Evolutionary conservation across 139 green algal species (phyloP).

Genomic region (Astrephomene gubernaculifera): DNA sequence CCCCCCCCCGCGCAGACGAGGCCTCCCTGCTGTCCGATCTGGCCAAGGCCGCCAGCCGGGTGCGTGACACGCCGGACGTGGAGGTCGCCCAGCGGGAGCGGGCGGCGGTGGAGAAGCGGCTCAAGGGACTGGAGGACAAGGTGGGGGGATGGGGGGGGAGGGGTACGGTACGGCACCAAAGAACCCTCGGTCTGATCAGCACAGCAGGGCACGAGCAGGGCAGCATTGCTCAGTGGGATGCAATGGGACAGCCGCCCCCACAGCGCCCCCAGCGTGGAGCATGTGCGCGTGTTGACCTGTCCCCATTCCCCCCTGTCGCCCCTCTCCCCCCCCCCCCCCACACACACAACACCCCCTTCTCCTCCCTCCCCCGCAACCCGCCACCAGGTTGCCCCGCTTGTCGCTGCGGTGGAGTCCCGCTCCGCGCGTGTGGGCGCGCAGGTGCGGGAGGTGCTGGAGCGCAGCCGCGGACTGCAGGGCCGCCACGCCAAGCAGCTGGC

Average conservation of each 20-base stretch:
- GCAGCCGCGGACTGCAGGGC: constrained; percentile 16
- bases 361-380: not conserved
- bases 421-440: constrained; percentile 28
- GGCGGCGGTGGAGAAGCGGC: constrained; percentile 21
- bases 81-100: constrained; percentile 30
- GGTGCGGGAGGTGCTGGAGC: constrained; percentile 49
- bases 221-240: too few relatives aligned
- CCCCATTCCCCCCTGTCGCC: not conserved
- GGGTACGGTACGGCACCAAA: too few relatives aligned
- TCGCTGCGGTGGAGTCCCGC: constrained; percentile 36
- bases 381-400: constrained; percentile 41
- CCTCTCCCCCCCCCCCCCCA: not conserved
- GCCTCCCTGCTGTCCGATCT: not conserved
- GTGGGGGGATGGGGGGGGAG: not conserved
- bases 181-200: too few relatives aligned
- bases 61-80: constrained; percentile 15
- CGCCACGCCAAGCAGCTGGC: constrained; percentile 39
- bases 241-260: too few relatives aligned
- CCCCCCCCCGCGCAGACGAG: constrained; percentile 7
- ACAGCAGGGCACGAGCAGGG: too few relatives aligned
- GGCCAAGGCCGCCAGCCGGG: not conserved
- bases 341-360: too few relatives aligned
- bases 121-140: constrained; percentile 47
- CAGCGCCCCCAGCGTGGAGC: too few relatives aligned
- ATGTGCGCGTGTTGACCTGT: too few relatives aligned